Conservation (phyloP, 768 basidiomycete species). For the Hortiboletus campestris region DNA sequence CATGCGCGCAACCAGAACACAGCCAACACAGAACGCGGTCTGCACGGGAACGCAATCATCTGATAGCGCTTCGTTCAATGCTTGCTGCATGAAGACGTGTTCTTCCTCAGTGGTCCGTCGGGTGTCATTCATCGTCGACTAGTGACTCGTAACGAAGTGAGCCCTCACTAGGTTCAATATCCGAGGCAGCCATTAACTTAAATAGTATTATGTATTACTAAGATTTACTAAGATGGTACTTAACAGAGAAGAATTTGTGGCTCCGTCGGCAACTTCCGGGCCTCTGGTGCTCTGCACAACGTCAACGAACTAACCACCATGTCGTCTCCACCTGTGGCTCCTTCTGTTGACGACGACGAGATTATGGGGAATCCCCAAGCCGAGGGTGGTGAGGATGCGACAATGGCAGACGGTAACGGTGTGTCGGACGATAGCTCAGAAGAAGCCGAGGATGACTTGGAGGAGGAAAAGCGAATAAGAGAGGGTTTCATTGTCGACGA, state of each 20-base stretch:
- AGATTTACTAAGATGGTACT: too few relatives aligned
- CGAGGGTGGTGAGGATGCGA: slow-evolving; percentile 58
- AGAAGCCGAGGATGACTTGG: slow-evolving; percentile 88
- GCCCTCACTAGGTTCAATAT: too few relatives aligned
- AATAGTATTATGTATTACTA: too few relatives aligned
- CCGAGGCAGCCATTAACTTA: too few relatives aligned
- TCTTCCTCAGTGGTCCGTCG: slow-evolving; percentile 12
- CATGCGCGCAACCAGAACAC: slow-evolving; percentile 57
- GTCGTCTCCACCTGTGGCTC: slow-evolving; percentile 51
- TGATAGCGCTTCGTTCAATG: slow-evolving; percentile 60
- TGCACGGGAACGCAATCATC: slow-evolving; percentile 63
- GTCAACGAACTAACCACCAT: slow-evolving; percentile 38
- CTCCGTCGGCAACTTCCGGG: slow-evolving; percentile 29
- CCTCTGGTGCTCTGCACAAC: slow-evolving; percentile 4
- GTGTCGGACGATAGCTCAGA: slow-evolving; percentile 82
- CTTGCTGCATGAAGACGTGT: slow-evolving; percentile 55
- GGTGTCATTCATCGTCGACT: slow-evolving; percentile 1
- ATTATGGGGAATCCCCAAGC: slow-evolving; percentile 53
- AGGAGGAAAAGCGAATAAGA: slow-evolving; percentile 73
- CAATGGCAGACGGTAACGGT: slow-evolving; percentile 42
- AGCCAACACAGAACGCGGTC: slow-evolving; percentile 92
- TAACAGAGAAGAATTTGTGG: slow-evolving; percentile 16
- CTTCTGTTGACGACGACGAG: slow-evolving; percentile 49
- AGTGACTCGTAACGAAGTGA: too few relatives aligned
- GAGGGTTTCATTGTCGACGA: slow-evolving; percentile 95